Conservation (phyloP, 768 basidiomycete genomes). For the Amanita pseudoporphyria region DNA sequence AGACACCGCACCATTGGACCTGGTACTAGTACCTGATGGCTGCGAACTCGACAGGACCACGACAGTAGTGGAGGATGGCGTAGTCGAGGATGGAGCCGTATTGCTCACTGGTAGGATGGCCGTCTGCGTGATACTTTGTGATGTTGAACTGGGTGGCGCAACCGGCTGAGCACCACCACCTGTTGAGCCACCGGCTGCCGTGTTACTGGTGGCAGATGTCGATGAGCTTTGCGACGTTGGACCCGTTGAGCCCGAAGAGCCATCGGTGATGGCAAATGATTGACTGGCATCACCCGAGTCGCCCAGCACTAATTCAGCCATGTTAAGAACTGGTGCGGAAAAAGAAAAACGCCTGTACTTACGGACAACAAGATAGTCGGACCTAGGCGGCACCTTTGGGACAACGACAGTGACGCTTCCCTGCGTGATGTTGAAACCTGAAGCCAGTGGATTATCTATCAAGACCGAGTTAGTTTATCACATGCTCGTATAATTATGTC, state of each 20-base stretch:
- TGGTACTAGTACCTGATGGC: not conserved
- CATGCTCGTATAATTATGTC: not conserved
- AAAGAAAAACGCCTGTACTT: constrained; percentile 23
- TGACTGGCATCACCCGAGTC: constrained; percentile 58
- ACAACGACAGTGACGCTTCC: constrained; percentile 44
- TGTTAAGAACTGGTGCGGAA: constrained; percentile 5
- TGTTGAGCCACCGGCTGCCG: not conserved
- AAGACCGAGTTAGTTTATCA: constrained; percentile 5
- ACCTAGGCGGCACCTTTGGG: constrained; percentile 32
- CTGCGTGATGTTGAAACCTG: constrained; percentile 38
- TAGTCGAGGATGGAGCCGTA: not conserved
- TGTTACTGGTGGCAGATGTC: not conserved
- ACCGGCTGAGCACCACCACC: not conserved
- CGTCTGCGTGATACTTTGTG: not conserved
- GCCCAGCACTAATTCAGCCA: constrained; percentile 41
- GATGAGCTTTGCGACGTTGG: not conserved
- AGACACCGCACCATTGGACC: constrained; percentile 2
- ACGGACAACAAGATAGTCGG: constrained; percentile 56
- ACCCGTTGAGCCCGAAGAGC: not conserved
- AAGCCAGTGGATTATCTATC: constrained; percentile 49
- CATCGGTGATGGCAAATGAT: constrained; percentile 40
- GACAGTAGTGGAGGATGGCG: not conserved
- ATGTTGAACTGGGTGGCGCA: not conserved
- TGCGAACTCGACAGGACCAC: not conserved
- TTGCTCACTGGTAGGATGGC: not conserved